These are phyloP conservation scores for Friedmanniomyces endolithicus DNA, from an alignment of 495 filamentous ascomycete genomes.

Conservation along the genomic window DNA sequence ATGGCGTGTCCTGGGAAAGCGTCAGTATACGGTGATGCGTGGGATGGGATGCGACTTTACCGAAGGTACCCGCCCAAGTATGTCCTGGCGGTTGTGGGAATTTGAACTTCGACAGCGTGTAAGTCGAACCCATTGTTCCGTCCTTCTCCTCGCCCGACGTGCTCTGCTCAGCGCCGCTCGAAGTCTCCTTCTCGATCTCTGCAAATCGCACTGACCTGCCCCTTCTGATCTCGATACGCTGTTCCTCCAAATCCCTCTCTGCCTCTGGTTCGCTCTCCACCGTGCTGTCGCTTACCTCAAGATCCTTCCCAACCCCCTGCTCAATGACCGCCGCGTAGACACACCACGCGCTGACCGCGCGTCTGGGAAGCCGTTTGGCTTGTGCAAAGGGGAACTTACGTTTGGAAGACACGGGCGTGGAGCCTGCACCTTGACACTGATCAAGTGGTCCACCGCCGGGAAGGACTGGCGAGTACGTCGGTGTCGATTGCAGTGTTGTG, in stretches of 20 bases:
- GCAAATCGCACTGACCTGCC: slow-evolving; percentile 11
- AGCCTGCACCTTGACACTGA: neutral
- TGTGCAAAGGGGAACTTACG: slow-evolving; percentile 17
- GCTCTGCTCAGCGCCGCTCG: neutral
- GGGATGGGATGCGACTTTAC: slow-evolving; percentile 5
- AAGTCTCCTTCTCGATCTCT: neutral
- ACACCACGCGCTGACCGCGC: slow-evolving; percentile 1
- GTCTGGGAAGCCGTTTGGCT: slow-evolving; percentile 17
- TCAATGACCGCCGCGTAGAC: slow-evolving; percentile 19
- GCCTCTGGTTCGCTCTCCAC: neutral
- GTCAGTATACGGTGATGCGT: neutral
- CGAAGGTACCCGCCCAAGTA: slow-evolving; percentile 12
- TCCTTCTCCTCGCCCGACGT: slow-evolving; percentile 6
- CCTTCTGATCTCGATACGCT: neutral
- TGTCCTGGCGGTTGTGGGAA: slow-evolving; percentile 15
- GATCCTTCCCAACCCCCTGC: neutral
- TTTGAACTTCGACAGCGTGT: slow-evolving; percentile 15
- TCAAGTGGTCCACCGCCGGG: neutral
- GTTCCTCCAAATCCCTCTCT: neutral
- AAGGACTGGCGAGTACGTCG: slow-evolving; percentile 2
- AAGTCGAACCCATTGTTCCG: slow-evolving; percentile 1
- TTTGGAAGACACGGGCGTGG: slow-evolving; percentile 5
- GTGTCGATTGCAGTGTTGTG: slow-evolving; percentile 12
- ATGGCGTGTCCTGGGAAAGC: slow-evolving; percentile 4
- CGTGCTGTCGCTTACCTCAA: neutral